These are phyloP conservation scores for Oenanthe sinensis DNA, from an alignment of 129 eudicot species.

Conservation along the genomic window DNA sequence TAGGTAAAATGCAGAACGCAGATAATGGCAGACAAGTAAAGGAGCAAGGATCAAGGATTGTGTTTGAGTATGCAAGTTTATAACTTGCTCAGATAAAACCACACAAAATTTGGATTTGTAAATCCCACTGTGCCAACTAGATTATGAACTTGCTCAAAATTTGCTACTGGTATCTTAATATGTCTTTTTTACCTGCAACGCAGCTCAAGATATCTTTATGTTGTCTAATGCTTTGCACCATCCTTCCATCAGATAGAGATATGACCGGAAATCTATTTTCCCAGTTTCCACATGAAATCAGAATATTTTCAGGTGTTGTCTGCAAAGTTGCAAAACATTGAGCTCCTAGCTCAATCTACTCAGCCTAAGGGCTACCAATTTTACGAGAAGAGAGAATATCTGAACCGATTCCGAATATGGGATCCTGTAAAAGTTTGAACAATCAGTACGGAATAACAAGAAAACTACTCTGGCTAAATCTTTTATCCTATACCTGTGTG, in stretches of 20 bases:
- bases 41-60: neutral
- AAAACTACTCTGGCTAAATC: neutral
- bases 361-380: slow-evolving; percentile 91
- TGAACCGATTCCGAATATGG: slow-evolving; percentile 76
- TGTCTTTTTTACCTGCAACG: slow-evolving; percentile 57
- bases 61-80: neutral
- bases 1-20: neutral
- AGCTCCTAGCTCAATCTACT: slow-evolving; percentile 73
- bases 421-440: slow-evolving; percentile 47
- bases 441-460: neutral
- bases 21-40: neutral
- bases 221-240: slow-evolving; percentile 86
- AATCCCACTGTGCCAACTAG: neutral
- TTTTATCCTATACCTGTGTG: slow-evolving; percentile 49
- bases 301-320: slow-evolving; percentile 66
- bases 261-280: slow-evolving; percentile 89
- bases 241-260: slow-evolving; percentile 73
- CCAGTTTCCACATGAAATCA: slow-evolving; percentile 94
- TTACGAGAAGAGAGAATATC: slow-evolving; percentile 81
- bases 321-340: slow-evolving; percentile 84
- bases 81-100: neutral
- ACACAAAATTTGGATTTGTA: neutral
- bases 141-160: slow-evolving; percentile 1
- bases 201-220: slow-evolving; percentile 97
- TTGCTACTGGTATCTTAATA: neutral